A percentile compares a stretch with the other conserved stretches of the same genome.
Evolutionary conservation across 805 yeast genomes (phyloP).

Genomic region (Brettanomyces anomalus): DNA sequence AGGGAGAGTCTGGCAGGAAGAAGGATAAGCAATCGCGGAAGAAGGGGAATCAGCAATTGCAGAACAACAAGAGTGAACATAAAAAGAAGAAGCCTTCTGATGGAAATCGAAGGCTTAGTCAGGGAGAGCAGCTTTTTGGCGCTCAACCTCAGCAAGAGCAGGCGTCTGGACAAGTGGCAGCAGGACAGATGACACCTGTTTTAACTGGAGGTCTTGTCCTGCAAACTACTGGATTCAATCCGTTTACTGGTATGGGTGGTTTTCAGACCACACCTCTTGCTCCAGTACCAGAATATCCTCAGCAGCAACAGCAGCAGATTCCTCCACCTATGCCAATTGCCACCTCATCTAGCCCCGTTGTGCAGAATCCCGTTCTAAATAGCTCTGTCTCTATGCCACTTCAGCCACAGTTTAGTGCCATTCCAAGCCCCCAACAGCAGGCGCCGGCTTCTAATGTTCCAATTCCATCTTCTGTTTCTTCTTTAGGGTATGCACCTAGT

Average conservation of each 20-base stretch:
- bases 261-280: background rate
- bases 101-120: no score
- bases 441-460: background rate
- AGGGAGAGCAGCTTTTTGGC: no score
- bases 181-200: slow-evolving; percentile 3
- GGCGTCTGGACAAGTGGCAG: slow-evolving; percentile 6
- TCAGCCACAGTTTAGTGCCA: background rate
- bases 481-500: background rate
- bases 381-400: background rate
- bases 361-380: background rate
- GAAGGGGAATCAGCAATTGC: slow-evolving; percentile 10
- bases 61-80: slow-evolving; percentile 3
- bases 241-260: slow-evolving; percentile 10
- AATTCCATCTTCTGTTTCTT: background rate
- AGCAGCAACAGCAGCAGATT: slow-evolving; percentile 7
- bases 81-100: slow-evolving; percentile 4
- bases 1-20: slow-evolving; percentile 8
- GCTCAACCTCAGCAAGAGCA: background rate
- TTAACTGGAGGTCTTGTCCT: slow-evolving; percentile 11
- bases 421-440: background rate
- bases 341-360: background rate
- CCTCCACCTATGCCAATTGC: slow-evolving; percentile 4
- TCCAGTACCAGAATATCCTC: slow-evolving; percentile 8
- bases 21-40: slow-evolving; percentile 1
- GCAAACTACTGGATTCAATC: slow-evolving; percentile 22